A percentile compares a stretch with the other conserved stretches of the same genome.
Evolutionary conservation across 768 basidiomycete genomes (phyloP).

Genomic region (Kwoniella bestiolae): DNA sequence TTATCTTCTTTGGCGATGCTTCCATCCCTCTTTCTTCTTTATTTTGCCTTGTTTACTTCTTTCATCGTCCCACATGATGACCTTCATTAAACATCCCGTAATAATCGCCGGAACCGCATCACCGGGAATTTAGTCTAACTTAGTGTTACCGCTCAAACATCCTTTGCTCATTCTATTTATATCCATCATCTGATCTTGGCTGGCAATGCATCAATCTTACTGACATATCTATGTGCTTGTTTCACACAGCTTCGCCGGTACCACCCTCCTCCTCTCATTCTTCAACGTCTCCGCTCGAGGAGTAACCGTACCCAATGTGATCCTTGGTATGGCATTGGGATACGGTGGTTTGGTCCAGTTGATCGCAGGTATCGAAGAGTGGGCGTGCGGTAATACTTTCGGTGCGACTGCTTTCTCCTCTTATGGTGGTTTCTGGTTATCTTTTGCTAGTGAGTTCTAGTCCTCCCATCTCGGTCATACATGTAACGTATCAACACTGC

Average conservation of each 20-base stretch:
- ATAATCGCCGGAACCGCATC: too few species aligned
- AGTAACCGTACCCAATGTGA: constrained; percentile 48
- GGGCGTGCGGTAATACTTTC: constrained; percentile 59
- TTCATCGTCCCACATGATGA: neutral
- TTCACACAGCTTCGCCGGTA: constrained; percentile 46
- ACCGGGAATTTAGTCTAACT: neutral
- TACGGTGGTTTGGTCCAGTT: constrained; percentile 84
- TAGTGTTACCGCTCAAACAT: neutral
- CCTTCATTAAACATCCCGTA: neutral
- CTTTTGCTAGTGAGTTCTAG: constrained; percentile 39
- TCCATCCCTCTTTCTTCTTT: neutral
- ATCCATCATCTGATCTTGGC: neutral
- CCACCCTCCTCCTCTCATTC: constrained; percentile 56
- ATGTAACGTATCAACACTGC: too few species aligned
- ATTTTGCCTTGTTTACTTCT: neutral
- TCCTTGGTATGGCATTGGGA: constrained; percentile 77
- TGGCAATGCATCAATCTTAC: neutral
- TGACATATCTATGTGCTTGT: neutral
- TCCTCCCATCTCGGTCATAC: too few species aligned
- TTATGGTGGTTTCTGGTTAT: constrained; percentile 57
- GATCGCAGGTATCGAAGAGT: constrained; percentile 74
- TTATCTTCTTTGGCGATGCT: too few species aligned
- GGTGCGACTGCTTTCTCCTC: constrained; percentile 54
- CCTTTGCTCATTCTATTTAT: neutral
- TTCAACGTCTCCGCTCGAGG: constrained; percentile 52